These are phyloP conservation scores for Solanum megistacrolobum DNA, from an alignment of 257 asterid species.

Conservation along the genomic window DNA sequence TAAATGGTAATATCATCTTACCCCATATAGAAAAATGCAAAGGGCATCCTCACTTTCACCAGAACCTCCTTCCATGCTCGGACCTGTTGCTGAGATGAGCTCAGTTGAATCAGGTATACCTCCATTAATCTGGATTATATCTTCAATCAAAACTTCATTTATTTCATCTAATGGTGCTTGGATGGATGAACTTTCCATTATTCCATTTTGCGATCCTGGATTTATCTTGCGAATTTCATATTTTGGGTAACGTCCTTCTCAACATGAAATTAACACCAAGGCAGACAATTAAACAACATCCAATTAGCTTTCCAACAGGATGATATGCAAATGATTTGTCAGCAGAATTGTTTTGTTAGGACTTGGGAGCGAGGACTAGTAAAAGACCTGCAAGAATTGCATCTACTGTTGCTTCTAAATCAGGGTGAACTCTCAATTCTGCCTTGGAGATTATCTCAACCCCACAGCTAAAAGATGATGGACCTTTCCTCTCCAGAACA, in stretches of 20 bases:
- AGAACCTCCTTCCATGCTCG: constrained; percentile 15
- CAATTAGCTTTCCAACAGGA: background rate
- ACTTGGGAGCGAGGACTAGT: constrained; percentile 1
- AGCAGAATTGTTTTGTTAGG: background rate
- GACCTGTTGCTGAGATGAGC: constrained; percentile 2
- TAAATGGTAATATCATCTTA: constrained; percentile 23
- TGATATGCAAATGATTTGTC: background rate
- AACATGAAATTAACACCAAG: constrained; percentile 9
- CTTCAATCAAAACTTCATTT: constrained; percentile 22
- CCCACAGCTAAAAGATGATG: constrained; percentile 80
- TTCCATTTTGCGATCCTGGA: constrained; percentile 31
- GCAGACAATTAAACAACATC: background rate
- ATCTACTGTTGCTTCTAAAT: constrained; percentile 88
- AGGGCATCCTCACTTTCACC: constrained; percentile 36
- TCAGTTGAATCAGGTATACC: constrained; percentile 6
- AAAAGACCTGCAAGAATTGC: constrained; percentile 68
- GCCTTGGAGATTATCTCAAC: constrained; percentile 88
- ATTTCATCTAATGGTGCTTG: constrained; percentile 24
- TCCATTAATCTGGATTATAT: constrained; percentile 8
- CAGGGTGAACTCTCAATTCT: constrained; percentile 67
- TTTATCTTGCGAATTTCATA: constrained; percentile 67
- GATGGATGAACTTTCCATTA: constrained; percentile 8
- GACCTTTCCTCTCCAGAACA: constrained; percentile 94
- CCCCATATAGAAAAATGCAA: constrained; percentile 83
- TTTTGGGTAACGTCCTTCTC: constrained; percentile 60